Evolutionary conservation across 1,139 yeast species (phyloP).

Genomic region (Yamadazyma atmosphaerica): DNA sequence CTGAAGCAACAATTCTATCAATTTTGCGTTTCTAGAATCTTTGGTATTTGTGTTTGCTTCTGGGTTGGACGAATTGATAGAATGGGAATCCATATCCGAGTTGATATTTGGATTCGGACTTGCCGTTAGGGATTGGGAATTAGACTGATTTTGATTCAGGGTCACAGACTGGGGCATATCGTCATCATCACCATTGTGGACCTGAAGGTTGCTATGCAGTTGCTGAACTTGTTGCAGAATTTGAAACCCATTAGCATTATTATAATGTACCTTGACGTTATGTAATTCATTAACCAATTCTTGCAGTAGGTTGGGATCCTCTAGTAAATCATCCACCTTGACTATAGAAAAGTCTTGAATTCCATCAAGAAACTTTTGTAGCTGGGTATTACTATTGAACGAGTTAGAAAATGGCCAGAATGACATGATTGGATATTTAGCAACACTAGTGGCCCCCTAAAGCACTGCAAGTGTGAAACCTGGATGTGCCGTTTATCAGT

Average conservation of each 20-base stretch:
- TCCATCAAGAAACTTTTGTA: conserved; percentile 45
- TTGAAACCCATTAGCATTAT: conserved; percentile 29
- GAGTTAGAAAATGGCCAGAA: conserved; percentile 51
- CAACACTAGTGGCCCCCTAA: not conserved
- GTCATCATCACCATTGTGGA: conserved; percentile 6
- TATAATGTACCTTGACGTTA: conserved; percentile 37
- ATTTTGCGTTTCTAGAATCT: conserved; percentile 41
- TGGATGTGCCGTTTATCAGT: not conserved
- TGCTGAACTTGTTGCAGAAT: conserved; percentile 28
- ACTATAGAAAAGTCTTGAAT: conserved; percentile 35
- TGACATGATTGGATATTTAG: conserved; percentile 29
- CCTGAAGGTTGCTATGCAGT: conserved; percentile 6
- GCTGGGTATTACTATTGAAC: conserved; percentile 38
- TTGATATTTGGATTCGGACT: conserved; percentile 5
- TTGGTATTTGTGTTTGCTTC: conserved; percentile 28
- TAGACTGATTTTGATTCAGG: conserved; percentile 4
- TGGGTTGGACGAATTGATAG: conserved; percentile 39
- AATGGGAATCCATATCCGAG: conserved; percentile 27
- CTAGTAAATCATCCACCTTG: conserved; percentile 35
- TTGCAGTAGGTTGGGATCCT: conserved; percentile 37
- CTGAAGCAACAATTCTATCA: conserved; percentile 44
- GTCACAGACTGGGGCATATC: conserved; percentile 10
- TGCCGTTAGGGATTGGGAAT: not conserved
- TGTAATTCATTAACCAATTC: conserved; percentile 45
- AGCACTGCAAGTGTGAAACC: not conserved